These are phyloP conservation scores for Fusarium vanettenii DNA, from an alignment of 2,329 filamentous ascomycete genomes.

Conservation along the genomic window DNA sequence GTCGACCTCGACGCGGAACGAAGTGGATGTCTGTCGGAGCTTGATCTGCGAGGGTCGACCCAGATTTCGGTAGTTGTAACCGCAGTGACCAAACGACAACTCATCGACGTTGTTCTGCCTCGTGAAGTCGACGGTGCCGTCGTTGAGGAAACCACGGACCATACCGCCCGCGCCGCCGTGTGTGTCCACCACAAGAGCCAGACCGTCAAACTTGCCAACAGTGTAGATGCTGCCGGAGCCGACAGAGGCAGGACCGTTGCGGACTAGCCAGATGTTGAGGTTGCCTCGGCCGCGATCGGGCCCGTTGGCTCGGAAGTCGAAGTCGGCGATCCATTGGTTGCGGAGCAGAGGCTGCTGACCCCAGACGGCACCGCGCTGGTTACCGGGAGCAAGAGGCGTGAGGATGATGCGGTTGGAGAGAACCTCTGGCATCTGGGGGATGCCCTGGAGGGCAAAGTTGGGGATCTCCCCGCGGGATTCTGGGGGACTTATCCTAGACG, in stretches of 20 bases:
- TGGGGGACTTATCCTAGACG: conserved; percentile 71
- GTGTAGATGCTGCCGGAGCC: conserved; percentile 86
- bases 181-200: conserved; percentile 87
- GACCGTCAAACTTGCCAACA: conserved; percentile 86
- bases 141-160: conserved; percentile 93
- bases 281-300: conserved; percentile 89
- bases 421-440: conserved; percentile 67
- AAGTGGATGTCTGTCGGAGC: conserved; percentile 71
- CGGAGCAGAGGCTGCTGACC: conserved; percentile 71
- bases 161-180: conserved; percentile 82
- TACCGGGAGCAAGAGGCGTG: conserved; percentile 88
- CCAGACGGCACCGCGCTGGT: conserved; percentile 87
- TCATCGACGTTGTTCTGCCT: conserved; percentile 80
- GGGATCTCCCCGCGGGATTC: conserved; percentile 61
- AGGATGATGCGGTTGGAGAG: conserved; percentile 93
- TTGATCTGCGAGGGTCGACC: conserved; percentile 85
- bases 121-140: conserved; percentile 84
- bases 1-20: conserved; percentile 85
- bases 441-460: conserved; percentile 66
- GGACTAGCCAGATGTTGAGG: conserved; percentile 91
- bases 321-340: conserved; percentile 81
- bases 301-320: conserved; percentile 89
- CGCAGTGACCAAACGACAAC: conserved; percentile 93
- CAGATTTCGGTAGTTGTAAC: conserved; percentile 90
- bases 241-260: conserved; percentile 72